phyloP scores from a whole-genome alignment of 2,329 filamentous ascomycete species.

The Juglanconis sp. region DNA sequence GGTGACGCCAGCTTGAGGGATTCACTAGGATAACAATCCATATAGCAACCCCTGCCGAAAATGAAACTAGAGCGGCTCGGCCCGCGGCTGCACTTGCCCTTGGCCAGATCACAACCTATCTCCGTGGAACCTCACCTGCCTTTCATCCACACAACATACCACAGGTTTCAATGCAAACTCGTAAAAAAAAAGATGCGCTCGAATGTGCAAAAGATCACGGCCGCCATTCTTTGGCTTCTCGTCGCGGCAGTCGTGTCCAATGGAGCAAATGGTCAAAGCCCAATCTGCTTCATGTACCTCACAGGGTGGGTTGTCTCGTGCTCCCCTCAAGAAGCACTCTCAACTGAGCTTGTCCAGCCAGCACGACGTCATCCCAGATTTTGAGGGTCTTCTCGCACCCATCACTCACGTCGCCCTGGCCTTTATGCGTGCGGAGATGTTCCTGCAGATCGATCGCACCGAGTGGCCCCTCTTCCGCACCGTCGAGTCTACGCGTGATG shows the following conservation, averaged over 20 bases:
- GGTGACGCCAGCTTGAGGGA: too few relatives aligned
- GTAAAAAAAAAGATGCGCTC: background rate
- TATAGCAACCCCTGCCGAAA: too few relatives aligned
- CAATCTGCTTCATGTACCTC: conserved; percentile 44
- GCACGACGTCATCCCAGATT: conserved; percentile 40
- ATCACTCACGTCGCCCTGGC: conserved; percentile 59
- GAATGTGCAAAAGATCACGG: background rate
- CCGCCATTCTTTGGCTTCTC: conserved; percentile 2
- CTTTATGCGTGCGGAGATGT: conserved; percentile 52
- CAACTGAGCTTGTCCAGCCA: conserved; percentile 34
- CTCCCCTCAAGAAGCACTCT: background rate
- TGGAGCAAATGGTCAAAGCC: background rate
- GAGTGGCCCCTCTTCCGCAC: conserved; percentile 53
- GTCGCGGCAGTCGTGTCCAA: background rate
- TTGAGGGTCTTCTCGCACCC: conserved; percentile 31
- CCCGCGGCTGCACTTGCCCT: background rate
- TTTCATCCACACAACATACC: background rate
- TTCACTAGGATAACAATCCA: too few relatives aligned
- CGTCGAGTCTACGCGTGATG: conserved; percentile 43
- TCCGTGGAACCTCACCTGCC: background rate
- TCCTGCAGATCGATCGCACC: conserved; percentile 41
- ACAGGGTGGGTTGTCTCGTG: conserved; percentile 39
- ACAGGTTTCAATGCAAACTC: background rate
- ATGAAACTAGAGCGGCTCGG: too few relatives aligned
- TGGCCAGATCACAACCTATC: background rate